Evolutionary conservation across 768 basidiomycete species (phyloP).

Genomic region (Serendipita sp.): DNA sequence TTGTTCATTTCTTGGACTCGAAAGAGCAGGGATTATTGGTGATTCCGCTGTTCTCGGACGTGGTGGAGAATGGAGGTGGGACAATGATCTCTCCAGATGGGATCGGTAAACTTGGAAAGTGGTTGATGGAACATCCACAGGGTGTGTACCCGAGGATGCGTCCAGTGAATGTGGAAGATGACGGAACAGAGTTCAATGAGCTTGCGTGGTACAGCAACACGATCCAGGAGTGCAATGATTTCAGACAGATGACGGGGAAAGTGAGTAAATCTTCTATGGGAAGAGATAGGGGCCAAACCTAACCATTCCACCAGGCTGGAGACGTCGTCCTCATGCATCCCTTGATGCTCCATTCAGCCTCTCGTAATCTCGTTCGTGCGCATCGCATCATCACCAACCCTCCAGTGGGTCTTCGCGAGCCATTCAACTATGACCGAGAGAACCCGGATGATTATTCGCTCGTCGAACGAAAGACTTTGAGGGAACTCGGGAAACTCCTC

Average conservation of each 20-base stretch:
- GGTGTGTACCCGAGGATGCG: slow-evolving; percentile 12
- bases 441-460: slow-evolving; percentile 27
- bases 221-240: slow-evolving; percentile 13
- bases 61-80: slow-evolving; percentile 36
- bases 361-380: slow-evolving; percentile 35
- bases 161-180: slow-evolving; percentile 2
- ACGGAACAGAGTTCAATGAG: not conserved
- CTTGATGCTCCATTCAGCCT: slow-evolving; percentile 48
- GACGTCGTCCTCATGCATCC: slow-evolving; percentile 50
- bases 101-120: slow-evolving; percentile 18
- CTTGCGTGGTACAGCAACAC: slow-evolving; percentile 25
- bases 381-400: slow-evolving; percentile 52
- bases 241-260: slow-evolving; percentile 10
- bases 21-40: slow-evolving; percentile 48
- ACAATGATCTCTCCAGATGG: slow-evolving; percentile 47
- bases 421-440: slow-evolving; percentile 35
- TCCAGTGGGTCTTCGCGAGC: slow-evolving; percentile 36
- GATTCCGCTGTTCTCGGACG: slow-evolving; percentile 44
- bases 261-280: not conserved
- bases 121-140: slow-evolving; percentile 13
- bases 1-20: slow-evolving; percentile 36
- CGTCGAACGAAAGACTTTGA: slow-evolving; percentile 43
- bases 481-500: slow-evolving; percentile 24
- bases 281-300: slow-evolving; percentile 24
- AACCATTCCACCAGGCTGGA: slow-evolving; percentile 24